phyloP scores from a whole-genome alignment of 2,329 filamentous ascomycete genomes.

The Arachnomyces sp. region DNA sequence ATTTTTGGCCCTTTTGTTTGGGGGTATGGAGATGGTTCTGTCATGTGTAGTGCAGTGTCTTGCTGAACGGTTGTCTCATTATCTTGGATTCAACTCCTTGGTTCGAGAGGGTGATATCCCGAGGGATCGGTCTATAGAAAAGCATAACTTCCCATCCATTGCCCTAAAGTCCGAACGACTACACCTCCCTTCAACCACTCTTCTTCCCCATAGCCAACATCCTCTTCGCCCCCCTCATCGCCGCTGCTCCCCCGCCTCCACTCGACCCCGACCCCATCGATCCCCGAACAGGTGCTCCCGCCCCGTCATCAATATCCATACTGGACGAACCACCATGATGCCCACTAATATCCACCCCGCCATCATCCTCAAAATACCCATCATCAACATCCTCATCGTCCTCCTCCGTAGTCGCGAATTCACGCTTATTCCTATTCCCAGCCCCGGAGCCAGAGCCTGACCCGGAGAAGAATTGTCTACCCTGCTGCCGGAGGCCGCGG shows the following conservation, averaged over 20 bases:
- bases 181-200: constrained; percentile 15
- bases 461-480: constrained; percentile 3
- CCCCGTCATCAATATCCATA: constrained; percentile 34
- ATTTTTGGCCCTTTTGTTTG: no score
- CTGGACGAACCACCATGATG: constrained; percentile 16
- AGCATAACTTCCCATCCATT: no score
- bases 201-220: constrained; percentile 27
- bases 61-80: no score
- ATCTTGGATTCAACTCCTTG: no score
- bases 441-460: no score
- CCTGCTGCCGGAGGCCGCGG: no score
- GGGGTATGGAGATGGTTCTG: no score
- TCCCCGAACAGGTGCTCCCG: constrained; percentile 14
- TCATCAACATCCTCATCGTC: constrained; percentile 7
- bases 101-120: no score
- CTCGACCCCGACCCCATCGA: constrained; percentile 8
- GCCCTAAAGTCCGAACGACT: no score
- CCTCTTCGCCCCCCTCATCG: constrained; percentile 27
- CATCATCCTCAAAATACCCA: constrained; percentile 1
- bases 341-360: background rate
- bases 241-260: constrained; percentile 10
- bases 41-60: no score
- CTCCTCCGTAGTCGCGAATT: constrained; percentile 10
- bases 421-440: constrained; percentile 11
- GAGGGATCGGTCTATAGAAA: no score